Evolutionary conservation across 495 filamentous ascomycete genomes (phyloP).

Genomic region (Trichoderma asperelloides): DNA sequence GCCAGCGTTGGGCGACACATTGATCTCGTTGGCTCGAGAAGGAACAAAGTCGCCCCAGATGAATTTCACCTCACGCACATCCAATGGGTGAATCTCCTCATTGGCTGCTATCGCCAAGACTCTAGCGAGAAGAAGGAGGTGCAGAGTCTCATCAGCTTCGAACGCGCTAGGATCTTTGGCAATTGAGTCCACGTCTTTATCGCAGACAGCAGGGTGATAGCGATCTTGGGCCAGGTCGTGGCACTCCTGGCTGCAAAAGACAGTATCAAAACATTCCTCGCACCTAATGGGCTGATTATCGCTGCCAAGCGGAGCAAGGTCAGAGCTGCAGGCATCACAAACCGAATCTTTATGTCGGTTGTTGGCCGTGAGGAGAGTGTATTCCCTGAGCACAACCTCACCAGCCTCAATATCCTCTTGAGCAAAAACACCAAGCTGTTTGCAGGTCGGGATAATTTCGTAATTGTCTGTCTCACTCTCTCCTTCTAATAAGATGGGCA

Average conservation of each 20-base stretch:
- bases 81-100: slow-evolving; percentile 73
- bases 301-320: slow-evolving; percentile 53
- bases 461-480: slow-evolving; percentile 31
- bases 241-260: slow-evolving; percentile 78
- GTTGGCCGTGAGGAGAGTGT: slow-evolving; percentile 72
- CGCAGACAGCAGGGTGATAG: slow-evolving; percentile 85
- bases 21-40: slow-evolving; percentile 38
- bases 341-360: slow-evolving; percentile 69
- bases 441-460: slow-evolving; percentile 44
- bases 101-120: slow-evolving; percentile 77
- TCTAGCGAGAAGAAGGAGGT: slow-evolving; percentile 69
- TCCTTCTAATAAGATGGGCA: slow-evolving; percentile 57
- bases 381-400: slow-evolving; percentile 71
- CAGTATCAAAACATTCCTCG: slow-evolving; percentile 66
- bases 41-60: slow-evolving; percentile 80
- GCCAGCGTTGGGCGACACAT: slow-evolving; percentile 37
- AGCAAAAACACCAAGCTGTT: slow-evolving; percentile 84
- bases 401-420: slow-evolving; percentile 68
- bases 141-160: slow-evolving; percentile 67
- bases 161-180: slow-evolving; percentile 66
- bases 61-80: slow-evolving; percentile 76
- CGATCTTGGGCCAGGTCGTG: slow-evolving; percentile 55
- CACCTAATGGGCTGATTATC: slow-evolving; percentile 48
- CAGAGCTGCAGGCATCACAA: slow-evolving; percentile 77
- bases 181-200: slow-evolving; percentile 69